Conservation (phyloP, 139 green algal genomes). For the Nannochloris sp. region DNA sequence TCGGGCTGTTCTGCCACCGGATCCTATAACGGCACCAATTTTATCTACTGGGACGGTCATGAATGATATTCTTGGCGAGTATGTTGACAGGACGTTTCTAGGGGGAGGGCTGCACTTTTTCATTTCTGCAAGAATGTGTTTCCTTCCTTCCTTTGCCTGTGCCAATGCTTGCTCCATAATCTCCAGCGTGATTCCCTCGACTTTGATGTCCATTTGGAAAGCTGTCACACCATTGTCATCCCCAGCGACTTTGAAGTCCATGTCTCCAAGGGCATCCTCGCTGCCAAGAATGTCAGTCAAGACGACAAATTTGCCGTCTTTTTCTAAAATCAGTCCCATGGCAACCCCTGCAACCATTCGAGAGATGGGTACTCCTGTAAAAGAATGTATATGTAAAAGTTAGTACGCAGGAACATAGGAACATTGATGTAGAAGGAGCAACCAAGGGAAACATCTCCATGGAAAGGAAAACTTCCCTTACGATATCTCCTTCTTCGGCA, state of each 20-base stretch:
- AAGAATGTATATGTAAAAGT: not conserved
- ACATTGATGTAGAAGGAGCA: conserved; percentile 12
- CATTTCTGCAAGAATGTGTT: conserved; percentile 80
- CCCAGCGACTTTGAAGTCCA: conserved; percentile 97
- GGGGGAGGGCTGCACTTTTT: conserved; percentile 52
- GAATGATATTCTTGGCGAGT: conserved; percentile 54
- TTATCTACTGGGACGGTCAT: conserved; percentile 43
- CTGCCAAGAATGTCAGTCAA: conserved; percentile 90
- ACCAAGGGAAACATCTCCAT: conserved; percentile 19
- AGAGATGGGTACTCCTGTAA: conserved; percentile 80
- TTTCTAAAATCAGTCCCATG: conserved; percentile 94
- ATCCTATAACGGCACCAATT: conserved; percentile 67
- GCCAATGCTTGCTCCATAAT: conserved; percentile 81
- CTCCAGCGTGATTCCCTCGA: conserved; percentile 84
- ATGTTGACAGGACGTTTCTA: conserved; percentile 27
- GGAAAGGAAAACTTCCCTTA: conserved; percentile 13
- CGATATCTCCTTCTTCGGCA: conserved; percentile 21
- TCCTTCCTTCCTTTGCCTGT: conserved; percentile 49
- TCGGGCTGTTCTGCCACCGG: conserved; percentile 66
- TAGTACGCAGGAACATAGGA: not conserved
- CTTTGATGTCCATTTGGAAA: conserved; percentile 96
- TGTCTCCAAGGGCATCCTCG: conserved; percentile 94
- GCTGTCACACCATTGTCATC: conserved; percentile 67
- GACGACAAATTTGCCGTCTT: conserved; percentile 42
- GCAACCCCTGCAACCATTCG: conserved; percentile 84